phyloP scores from a whole-genome alignment of 805 yeast genomes.

The Starmerella scarabaei region DNA sequence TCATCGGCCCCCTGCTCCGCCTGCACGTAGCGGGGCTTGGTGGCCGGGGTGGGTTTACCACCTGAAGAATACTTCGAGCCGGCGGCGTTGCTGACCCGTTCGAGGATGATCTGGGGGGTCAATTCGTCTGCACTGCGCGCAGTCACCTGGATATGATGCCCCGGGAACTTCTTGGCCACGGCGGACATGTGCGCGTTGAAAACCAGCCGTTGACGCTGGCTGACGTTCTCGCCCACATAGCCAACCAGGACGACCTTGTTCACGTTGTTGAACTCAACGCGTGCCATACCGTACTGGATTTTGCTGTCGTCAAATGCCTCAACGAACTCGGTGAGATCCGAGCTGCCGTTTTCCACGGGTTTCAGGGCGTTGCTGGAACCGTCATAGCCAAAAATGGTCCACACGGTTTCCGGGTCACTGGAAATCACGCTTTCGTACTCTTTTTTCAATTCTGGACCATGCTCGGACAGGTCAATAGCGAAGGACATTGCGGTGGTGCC shows the following conservation, averaged over 20 bases:
- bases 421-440: slow-evolving; percentile 67
- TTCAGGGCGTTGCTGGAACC: slow-evolving; percentile 34
- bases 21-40: slow-evolving; percentile 28
- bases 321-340: slow-evolving; percentile 63
- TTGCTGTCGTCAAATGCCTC: slow-evolving; percentile 73
- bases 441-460: slow-evolving; percentile 61
- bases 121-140: slow-evolving; percentile 92
- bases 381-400: slow-evolving; percentile 73
- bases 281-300: slow-evolving; percentile 80
- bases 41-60: slow-evolving; percentile 22
- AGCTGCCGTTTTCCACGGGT: slow-evolving; percentile 40
- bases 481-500: slow-evolving; percentile 23
- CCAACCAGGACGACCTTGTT: slow-evolving; percentile 74
- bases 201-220: slow-evolving; percentile 36
- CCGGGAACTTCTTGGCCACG: slow-evolving; percentile 34
- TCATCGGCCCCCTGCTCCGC: slow-evolving; percentile 30
- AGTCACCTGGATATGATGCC: slow-evolving; percentile 91
- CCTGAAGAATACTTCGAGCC: slow-evolving; percentile 81
- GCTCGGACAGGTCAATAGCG: slow-evolving; percentile 44
- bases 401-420: slow-evolving; percentile 56
- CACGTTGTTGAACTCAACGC: slow-evolving; percentile 84
- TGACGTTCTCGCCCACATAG: slow-evolving; percentile 91
- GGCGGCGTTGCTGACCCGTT: slow-evolving; percentile 75
- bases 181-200: slow-evolving; percentile 32
- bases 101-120: slow-evolving; percentile 59